These are phyloP conservation scores for Carpinus viminea DNA, from an alignment of 306 rosid genomes.

Conservation along the genomic window DNA sequence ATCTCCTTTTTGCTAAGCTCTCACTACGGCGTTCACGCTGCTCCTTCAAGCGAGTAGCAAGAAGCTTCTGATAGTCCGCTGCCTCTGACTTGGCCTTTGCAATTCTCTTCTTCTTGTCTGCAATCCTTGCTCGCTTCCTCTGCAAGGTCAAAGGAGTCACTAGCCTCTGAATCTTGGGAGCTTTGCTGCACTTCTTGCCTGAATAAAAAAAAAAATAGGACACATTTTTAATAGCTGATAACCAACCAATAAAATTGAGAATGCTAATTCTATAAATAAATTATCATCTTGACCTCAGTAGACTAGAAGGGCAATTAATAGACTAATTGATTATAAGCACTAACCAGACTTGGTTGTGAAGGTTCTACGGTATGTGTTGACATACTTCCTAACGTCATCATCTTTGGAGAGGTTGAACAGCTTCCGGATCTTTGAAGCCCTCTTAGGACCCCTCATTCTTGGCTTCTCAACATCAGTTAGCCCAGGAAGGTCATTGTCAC, in stretches of 20 bases:
- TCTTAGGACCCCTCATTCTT: constrained; percentile 58
- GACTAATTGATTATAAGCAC: background rate
- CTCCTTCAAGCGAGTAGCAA: constrained; percentile 49
- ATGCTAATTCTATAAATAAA: background rate
- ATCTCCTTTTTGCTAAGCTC: constrained; percentile 53
- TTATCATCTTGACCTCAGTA: background rate
- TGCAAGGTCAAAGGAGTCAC: constrained; percentile 54
- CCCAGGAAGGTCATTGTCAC: constrained; percentile 49
- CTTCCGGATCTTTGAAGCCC: constrained; percentile 56
- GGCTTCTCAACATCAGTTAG: constrained; percentile 53
- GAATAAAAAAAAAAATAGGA: background rate
- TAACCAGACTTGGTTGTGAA: constrained; percentile 46
- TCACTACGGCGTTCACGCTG: constrained; percentile 52
- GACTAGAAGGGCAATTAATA: background rate
- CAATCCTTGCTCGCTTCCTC: constrained; percentile 49
- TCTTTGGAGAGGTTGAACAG: constrained; percentile 45
- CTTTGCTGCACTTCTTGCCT: constrained; percentile 48
- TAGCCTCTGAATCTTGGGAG: constrained; percentile 54
- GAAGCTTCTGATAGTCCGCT: constrained; percentile 49
- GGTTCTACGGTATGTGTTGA: constrained; percentile 47
- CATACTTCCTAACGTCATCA: constrained; percentile 54
- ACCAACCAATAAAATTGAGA: background rate
- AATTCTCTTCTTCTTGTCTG: constrained; percentile 52
- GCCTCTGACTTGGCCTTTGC: constrained; percentile 49
- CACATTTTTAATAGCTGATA: background rate